Conservation (phyloP, 2,329 filamentous ascomycete genomes). For the Colletotrichum karsti region DNA sequence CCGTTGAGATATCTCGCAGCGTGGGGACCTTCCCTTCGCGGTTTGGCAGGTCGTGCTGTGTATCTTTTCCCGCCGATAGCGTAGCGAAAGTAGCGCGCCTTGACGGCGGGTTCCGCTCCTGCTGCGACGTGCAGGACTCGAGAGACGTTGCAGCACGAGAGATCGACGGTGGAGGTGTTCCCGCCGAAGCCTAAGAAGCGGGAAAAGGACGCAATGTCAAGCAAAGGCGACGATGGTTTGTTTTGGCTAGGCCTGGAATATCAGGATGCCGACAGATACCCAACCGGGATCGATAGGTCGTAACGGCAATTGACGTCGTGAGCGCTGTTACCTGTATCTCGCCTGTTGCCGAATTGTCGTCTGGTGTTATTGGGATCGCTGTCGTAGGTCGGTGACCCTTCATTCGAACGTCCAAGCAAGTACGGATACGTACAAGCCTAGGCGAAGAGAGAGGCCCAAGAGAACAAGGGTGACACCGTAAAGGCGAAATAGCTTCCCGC, state of each 20-base stretch:
- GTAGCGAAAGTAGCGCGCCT: slow-evolving; percentile 4
- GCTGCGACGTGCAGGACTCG: background rate
- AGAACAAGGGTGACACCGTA: background rate
- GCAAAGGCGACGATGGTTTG: background rate
- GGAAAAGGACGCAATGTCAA: background rate
- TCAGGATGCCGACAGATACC: background rate
- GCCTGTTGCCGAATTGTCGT: background rate
- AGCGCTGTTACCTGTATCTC: background rate
- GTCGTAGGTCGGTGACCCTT: background rate
- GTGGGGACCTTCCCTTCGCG: slow-evolving; percentile 1
- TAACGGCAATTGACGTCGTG: background rate
- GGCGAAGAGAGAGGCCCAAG: background rate
- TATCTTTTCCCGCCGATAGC: slow-evolving; percentile 2
- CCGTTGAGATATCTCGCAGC: background rate
- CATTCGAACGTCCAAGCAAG: background rate
- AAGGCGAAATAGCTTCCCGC: background rate
- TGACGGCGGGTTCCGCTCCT: slow-evolving; percentile 13
- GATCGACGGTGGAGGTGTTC: background rate
- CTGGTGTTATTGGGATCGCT: slow-evolving; percentile 24
- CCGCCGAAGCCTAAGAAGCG: background rate
- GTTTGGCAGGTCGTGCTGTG: background rate
- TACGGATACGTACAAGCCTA: too few relatives aligned
- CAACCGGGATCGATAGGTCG: background rate
- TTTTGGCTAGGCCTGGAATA: background rate
- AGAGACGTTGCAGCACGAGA: background rate